Base-by-base conservation (phyloP, 441 rosid genomes). In the Gossypium aridum region DNA sequence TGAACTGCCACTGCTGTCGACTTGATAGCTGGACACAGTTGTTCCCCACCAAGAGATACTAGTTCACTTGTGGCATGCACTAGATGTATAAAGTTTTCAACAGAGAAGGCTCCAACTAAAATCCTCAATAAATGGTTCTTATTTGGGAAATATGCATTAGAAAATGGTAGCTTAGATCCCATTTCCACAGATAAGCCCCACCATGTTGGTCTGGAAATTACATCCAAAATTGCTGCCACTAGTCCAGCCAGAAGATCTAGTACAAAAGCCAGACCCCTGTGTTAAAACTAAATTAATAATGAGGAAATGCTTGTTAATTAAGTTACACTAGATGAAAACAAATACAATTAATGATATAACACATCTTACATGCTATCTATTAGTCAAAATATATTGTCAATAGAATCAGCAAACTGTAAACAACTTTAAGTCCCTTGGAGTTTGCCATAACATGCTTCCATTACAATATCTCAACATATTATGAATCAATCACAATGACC, bases 141-240 rank as follows among this genome's bases (percentile, higher is more conserved):
- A 80, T 64, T 72, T 63, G 96, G 89, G 76, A 90, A 94, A 81
- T 92, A 94, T 65, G 92, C 87, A 79, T 74, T 77, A 73, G 88
- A 85, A 81, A 88, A 87, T 54, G 91, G 91, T 73, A 94, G 85
- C 83, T 72, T 77, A 78, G 82, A 83, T 80, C 86, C 92, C 75
- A 83, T 67, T 72, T 88, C 90, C 83, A 85, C 10, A 17, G 90
- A 74, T 73, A 92, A 76, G 78, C 91, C 90, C 94, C 98, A 92
- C 83, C 81, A 72, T 31, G 84, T 75, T 57, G 97, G 97, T 84
- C 89, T 88, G 64, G 90, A 81, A 60, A 89, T 76, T 37, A 83
- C 76, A 74, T 92, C 93, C 79, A 87, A 61, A 57, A 85, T 78
- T 64, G 82, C 80, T 5, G 76, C 68, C 54, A 85, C 92, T 79